Base-by-base conservation (phyloP, 768 basidiomycete genomes). In the Tricholoma hemisulphureum region DNA sequence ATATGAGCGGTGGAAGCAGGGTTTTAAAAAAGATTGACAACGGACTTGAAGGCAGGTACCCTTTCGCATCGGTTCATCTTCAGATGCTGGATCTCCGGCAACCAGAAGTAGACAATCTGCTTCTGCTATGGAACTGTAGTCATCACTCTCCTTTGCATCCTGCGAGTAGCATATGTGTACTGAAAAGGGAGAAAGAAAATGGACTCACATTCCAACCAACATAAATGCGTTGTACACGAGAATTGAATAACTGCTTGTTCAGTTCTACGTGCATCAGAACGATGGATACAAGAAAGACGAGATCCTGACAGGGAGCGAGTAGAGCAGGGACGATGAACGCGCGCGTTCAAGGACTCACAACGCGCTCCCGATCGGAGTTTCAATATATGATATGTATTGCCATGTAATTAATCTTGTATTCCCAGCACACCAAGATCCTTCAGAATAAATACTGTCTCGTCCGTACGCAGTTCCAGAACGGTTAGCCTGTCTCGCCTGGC, bases 61-160 rank as follows among this genome's bases (percentile, higher is more conserved):
- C 70, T 94, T 96, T 58, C 89, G 84, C 65, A 93, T 85, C n/a
- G 91, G 86, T 65, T 92, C 91, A 63, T 98, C 96, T 65, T 98
- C 94, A 5, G 82, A 79, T 0, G 84, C 86, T 21, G 88, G 87
- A 61, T 93, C 92, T 28, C 91, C 92, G 32, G 91, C 85, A 28
- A 86, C 68, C 13, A 93, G 75, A 3, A 93, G 67, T 21, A 94
- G 74, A 14, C 87, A 88, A 64, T 91, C 90, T 7, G 79, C 78
- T 58, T 84, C 83, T 4, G 82, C 80, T 74, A 93, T 77, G 8
- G 88, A 79, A 61, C 79, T 80, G 65, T 84, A 87, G 62, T 93
- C 91, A 45, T 89, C 87, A 61, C 86, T 85, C 65, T 85, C 78
- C 63, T 69, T 78, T 58, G 88, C 85, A 71, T 73, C 82, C 91